These are phyloP conservation scores for Coniosporium tulheliwenetii DNA, from an alignment of 2,329 filamentous ascomycete genomes.

Conservation along the genomic window DNA sequence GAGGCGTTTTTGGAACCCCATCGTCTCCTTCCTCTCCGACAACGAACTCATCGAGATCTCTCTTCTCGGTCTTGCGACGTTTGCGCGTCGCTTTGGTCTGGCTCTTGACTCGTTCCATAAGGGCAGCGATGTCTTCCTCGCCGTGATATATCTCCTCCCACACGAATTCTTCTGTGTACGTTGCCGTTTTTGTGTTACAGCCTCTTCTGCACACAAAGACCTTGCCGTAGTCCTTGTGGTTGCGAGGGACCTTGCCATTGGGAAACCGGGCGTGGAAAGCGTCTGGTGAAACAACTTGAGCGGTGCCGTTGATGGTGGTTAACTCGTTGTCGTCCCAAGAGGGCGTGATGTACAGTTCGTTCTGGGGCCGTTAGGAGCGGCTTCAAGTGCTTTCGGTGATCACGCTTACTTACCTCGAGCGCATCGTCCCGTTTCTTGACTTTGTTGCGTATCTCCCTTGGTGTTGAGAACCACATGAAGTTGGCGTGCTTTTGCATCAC, in stretches of 20 bases:
- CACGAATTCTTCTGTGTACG: conserved; percentile 78
- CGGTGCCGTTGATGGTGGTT: conserved; percentile 79
- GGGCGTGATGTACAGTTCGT: conserved; percentile 83
- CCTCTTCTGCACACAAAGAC: conserved; percentile 81
- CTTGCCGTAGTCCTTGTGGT: conserved; percentile 62
- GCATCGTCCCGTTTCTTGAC: conserved; percentile 71
- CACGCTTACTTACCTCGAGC: conserved; percentile 42
- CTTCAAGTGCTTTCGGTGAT: not conserved
- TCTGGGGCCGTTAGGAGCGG: conserved; percentile 30
- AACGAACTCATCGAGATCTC: conserved; percentile 26
- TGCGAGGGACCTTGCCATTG: conserved; percentile 56
- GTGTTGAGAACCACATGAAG: conserved; percentile 92
- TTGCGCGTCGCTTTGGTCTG: conserved; percentile 60
- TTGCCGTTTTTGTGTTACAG: conserved; percentile 75
- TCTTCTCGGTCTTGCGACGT: conserved; percentile 17
- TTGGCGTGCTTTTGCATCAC: conserved; percentile 52
- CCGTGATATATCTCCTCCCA: conserved; percentile 77
- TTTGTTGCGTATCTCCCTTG: conserved; percentile 74
- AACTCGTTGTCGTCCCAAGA: conserved; percentile 80
- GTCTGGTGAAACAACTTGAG: conserved; percentile 58
- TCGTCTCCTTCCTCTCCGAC: conserved; percentile 21
- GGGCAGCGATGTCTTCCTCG: conserved; percentile 45
- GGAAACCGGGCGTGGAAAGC: conserved; percentile 57
- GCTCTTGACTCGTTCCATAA: conserved; percentile 53
- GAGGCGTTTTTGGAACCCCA: conserved; percentile 25